Evolutionary conservation across 2,329 filamentous ascomycete species (phyloP), one percentile per base, ranked within the genome.

Genomic region (Pseudocercospora eumusae): DNA sequence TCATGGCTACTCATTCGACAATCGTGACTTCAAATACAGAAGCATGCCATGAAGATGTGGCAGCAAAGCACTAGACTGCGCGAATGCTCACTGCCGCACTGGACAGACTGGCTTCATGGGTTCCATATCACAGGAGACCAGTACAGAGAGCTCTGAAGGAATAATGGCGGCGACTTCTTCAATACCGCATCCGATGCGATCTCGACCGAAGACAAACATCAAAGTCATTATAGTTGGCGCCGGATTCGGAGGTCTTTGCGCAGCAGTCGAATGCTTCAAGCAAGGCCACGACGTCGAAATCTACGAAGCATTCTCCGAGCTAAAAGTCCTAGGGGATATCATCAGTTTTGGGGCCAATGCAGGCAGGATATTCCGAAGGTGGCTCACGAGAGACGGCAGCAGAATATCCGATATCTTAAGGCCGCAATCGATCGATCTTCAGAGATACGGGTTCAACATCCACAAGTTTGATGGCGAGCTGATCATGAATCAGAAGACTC

Each of bases 201-300:
- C 21, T 10, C 21, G 25, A n/a, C 3, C 47, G 8, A 25, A 10
- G 8, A 52, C 21, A 4, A 31, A 33, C 44, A 60, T 67, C 21
- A 59, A 67, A 28, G 60, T 67, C 25, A 49, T 64, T 23, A 63
- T 66, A 44, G 62, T 67, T 7, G 65, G 65, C 23, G 60, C 64
- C 4, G 65, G 65, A 6, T 49, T 54, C 15, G 62, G 61, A 33
- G 65, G 65, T 15, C 49, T 67, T n/a, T 52, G 45, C 25, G 33
- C 61, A 9, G 64, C 65, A 10, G 53, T 67, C 25, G 65, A 67
- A 55, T 67, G 65, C 31, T 62, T 59, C 47, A 56, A 64, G 25
- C 66, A 66, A 58, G 65, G 65, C 18, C 59, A 57, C 33, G 57
- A 60, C 55, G 65, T 67, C 31, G 55, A 36, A 6, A 49, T 61